Conservation (phyloP, 169 alveolate species). For the Toxoplasma gondii region DNA sequence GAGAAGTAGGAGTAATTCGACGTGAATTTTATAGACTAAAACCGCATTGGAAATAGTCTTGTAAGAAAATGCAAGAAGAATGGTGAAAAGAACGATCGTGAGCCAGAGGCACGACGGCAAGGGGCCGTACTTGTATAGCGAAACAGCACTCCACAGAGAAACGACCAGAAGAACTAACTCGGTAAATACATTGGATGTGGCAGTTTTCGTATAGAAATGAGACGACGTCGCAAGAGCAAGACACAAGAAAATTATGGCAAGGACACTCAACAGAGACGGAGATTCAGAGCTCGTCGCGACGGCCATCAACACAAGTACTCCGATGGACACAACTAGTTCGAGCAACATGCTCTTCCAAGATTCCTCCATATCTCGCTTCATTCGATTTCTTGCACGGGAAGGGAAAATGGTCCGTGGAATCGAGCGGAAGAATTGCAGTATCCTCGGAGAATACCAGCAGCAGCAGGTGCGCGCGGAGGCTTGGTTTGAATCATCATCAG, state of each 20-base stretch:
- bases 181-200: constrained; percentile 29
- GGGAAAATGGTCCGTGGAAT: not conserved
- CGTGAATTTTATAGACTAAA: constrained; percentile 36
- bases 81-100: constrained; percentile 32
- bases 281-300: not conserved
- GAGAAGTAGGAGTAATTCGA: constrained; percentile 46
- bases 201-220: constrained; percentile 1
- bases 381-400: not conserved
- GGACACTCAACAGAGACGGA: constrained; percentile 28
- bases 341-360: constrained; percentile 24
- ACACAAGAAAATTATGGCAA: constrained; percentile 19
- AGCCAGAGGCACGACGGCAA: constrained; percentile 53
- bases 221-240: constrained; percentile 42
- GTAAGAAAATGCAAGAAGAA: constrained; percentile 26
- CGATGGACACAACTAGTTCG: constrained; percentile 34
- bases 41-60: constrained; percentile 42
- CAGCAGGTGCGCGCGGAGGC: constrained; percentile 47
- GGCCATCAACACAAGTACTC: constrained; percentile 2
- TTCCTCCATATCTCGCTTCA: not conserved
- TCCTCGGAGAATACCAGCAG: constrained; percentile 53
- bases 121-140: constrained; percentile 39
- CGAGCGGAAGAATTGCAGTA: not conserved
- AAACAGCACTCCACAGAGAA: constrained; percentile 21
- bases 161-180: constrained; percentile 51
- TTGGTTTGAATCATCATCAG: not conserved